Evolutionary conservation across 2,329 filamentous ascomycete species (phyloP).

Genomic region (Aspergillus fijiensis): DNA sequence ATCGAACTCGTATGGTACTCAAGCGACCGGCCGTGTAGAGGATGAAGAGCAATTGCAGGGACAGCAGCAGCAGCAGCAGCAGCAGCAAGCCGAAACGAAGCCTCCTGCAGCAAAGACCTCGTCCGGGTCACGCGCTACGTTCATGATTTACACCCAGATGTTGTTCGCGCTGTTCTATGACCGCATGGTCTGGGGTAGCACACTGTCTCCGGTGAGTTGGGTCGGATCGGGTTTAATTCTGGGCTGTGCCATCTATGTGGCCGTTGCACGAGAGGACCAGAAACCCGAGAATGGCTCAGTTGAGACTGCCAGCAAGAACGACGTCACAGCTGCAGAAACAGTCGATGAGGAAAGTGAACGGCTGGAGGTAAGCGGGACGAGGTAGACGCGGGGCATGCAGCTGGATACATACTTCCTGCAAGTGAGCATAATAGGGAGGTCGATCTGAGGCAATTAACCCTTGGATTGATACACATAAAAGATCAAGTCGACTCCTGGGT

Average conservation of each 20-base stretch:
- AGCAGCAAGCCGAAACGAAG: conserved; percentile 6
- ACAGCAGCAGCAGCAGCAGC: background rate
- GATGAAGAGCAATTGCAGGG: background rate
- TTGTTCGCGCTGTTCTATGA: conserved; percentile 66
- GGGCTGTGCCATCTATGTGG: conserved; percentile 65
- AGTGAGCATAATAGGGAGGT: conserved; percentile 6
- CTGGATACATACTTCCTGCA: conserved; percentile 1
- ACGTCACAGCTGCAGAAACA: conserved; percentile 5
- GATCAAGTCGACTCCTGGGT: background rate
- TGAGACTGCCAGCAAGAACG: conserved; percentile 3
- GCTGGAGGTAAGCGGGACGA: background rate
- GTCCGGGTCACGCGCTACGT: conserved; percentile 54
- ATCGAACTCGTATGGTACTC: background rate
- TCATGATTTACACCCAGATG: conserved; percentile 70
- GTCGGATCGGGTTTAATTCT: conserved; percentile 63
- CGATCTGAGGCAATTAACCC: conserved; percentile 13
- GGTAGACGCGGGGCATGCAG: conserved; percentile 7
- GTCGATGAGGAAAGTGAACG: background rate
- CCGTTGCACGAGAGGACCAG: conserved; percentile 50
- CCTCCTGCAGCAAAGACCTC: conserved; percentile 7
- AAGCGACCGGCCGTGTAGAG: background rate
- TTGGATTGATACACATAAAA: background rate
- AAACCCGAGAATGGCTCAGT: background rate
- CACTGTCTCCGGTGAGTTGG: conserved; percentile 58
- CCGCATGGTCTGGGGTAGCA: conserved; percentile 62